These are phyloP conservation scores for Rosellinia necatrix DNA, from an alignment of 2,329 filamentous ascomycete species.

Conservation along the genomic window DNA sequence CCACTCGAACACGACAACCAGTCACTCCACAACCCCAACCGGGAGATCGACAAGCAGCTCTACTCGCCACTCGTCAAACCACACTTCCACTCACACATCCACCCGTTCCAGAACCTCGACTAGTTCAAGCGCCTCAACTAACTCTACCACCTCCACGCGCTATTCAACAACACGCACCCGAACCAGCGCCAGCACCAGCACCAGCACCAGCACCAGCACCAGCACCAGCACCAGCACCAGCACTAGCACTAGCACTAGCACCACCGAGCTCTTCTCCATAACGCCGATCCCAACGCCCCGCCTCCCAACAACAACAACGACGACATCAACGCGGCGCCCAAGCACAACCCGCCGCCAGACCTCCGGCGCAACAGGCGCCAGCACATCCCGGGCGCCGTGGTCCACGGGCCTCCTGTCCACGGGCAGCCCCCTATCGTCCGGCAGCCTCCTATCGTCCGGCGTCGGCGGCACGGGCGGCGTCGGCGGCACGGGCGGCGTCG, in stretches of 20 bases:
- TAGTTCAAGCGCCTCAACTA: conserved; percentile 7
- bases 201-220: not conserved
- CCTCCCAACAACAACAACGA: not conserved
- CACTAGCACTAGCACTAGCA: not conserved
- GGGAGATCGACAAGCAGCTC: not conserved
- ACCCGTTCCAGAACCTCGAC: no score
- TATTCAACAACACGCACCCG: not conserved
- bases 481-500: no score
- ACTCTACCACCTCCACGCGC: no score
- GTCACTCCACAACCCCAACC: not conserved
- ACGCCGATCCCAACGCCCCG: no score
- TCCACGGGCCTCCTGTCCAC: conserved; percentile 11
- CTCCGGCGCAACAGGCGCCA: not conserved
- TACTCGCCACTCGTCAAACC: not conserved
- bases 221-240: not conserved
- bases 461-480: no score
- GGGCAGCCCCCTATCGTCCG: not conserved
- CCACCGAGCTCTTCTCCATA: no score
- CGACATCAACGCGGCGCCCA: conserved; percentile 1
- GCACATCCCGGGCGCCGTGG: not conserved
- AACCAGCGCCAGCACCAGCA: not conserved
- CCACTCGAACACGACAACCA: not conserved
- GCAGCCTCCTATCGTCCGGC: not conserved
- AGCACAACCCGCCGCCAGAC: not conserved
- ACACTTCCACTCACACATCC: conserved; percentile 3